These are phyloP conservation scores for Lojkania enalia DNA, from an alignment of 2,329 filamentous ascomycete genomes.

Conservation along the genomic window DNA sequence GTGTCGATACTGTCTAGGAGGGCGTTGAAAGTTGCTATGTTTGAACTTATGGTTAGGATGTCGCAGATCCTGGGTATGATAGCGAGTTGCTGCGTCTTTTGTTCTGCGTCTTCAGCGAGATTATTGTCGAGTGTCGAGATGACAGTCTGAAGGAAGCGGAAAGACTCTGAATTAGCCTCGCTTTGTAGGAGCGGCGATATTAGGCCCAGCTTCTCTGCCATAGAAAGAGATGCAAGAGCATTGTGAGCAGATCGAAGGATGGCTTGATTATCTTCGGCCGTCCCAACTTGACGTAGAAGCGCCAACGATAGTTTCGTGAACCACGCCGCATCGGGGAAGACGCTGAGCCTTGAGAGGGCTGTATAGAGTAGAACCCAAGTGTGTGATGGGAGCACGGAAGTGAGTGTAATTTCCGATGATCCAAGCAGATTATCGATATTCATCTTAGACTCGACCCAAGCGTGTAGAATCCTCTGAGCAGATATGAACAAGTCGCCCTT, in stretches of 20 bases:
- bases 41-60: conserved; percentile 52
- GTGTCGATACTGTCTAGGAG: conserved; percentile 56
- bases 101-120: conserved; percentile 21
- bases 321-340: conserved; percentile 26
- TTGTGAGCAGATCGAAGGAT: conserved; percentile 19
- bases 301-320: conserved; percentile 28
- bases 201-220: conserved; percentile 26
- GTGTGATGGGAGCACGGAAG: background rate
- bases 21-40: conserved; percentile 56
- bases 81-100: conserved; percentile 31
- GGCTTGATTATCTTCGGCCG: conserved; percentile 12
- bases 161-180: conserved; percentile 17
- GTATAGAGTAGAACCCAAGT: conserved; percentile 19
- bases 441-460: conserved; percentile 25
- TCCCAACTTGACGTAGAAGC: conserved; percentile 21
- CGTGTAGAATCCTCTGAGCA: conserved; percentile 22
- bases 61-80: conserved; percentile 31
- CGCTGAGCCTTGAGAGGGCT: conserved; percentile 26
- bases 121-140: conserved; percentile 35
- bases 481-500: conserved; percentile 17
- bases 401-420: background rate
- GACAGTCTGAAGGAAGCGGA: conserved; percentile 29
- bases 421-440: conserved; percentile 17
- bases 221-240: conserved; percentile 18
- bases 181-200: conserved; percentile 19